Percentiles rank a stretch among this genome's conserved stretches.
Evolutionary conservation across 1,139 yeast species (phyloP).

Genomic region (Debaryomycetaceae sp.): DNA sequence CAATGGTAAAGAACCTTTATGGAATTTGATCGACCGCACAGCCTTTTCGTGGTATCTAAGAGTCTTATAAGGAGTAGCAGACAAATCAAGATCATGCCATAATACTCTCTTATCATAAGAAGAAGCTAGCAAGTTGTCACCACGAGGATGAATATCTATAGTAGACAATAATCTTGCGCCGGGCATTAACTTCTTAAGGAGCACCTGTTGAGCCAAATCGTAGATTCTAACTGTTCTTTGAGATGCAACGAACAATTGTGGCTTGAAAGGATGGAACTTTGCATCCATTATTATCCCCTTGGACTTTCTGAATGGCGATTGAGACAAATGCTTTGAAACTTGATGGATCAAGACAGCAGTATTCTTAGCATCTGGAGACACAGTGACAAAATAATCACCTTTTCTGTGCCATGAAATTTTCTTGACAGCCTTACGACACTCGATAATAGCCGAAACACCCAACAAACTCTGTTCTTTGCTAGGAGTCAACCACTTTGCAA

Average conservation of each 20-base stretch:
- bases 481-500: slow-evolving; percentile 86
- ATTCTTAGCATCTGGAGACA: slow-evolving; percentile 85
- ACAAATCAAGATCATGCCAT: slow-evolving; percentile 95
- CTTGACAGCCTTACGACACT: slow-evolving; percentile 71
- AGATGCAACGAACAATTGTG: slow-evolving; percentile 89
- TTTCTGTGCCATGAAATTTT: slow-evolving; percentile 93
- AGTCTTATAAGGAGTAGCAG: slow-evolving; percentile 90
- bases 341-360: slow-evolving; percentile 92
- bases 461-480: slow-evolving; percentile 54
- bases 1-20: slow-evolving; percentile 78
- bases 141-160: slow-evolving; percentile 93
- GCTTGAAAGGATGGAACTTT: slow-evolving; percentile 94
- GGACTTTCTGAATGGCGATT: slow-evolving; percentile 90
- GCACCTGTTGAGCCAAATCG: slow-evolving; percentile 81
- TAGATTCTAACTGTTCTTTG: slow-evolving; percentile 89
- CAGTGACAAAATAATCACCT: slow-evolving; percentile 95
- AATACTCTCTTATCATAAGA: slow-evolving; percentile 92
- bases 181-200: slow-evolving; percentile 82
- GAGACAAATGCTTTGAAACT: slow-evolving; percentile 91
- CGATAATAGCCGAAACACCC: slow-evolving; percentile 70
- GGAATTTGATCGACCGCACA: slow-evolving; percentile 84
- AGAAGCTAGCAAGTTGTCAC: slow-evolving; percentile 89
- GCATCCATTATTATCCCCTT: slow-evolving; percentile 96
- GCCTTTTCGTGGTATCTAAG: slow-evolving; percentile 94
- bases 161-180: slow-evolving; percentile 95